Base-by-base conservation (phyloP, 2,329 filamentous ascomycete genomes). In the Gliomastix tumulicola region DNA sequence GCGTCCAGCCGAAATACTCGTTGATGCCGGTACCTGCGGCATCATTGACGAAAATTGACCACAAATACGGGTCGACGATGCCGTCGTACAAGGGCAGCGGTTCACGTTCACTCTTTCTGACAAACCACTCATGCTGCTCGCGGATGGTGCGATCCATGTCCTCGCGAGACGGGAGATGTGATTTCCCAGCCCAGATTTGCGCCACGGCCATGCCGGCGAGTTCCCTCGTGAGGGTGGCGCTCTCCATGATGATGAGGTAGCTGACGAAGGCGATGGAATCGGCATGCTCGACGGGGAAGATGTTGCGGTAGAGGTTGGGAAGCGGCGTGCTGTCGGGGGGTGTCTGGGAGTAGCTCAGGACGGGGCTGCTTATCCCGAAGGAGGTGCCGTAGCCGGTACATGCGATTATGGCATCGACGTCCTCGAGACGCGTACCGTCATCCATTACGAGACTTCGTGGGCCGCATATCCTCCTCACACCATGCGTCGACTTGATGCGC, bases 261-360 rank as follows among this genome's bases (percentile, higher is more conserved):
- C 57, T 56, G 22, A 65, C 49, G 33, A 65, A 56, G 0, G 60
- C 66, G 16, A 68, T 50, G 15, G 60, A 65, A 23, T 65, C 54
- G 9, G 60, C 55, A 27, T 61, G 50, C n/a, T 49, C 44, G 0
- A 60, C 49, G 4, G 63, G 60, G 46, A 68, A 66, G 6, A 67
- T 47, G 42, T 64, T 63, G 32, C 58, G 56, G 40, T 59, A 68
- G 3, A 68, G 47, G 6, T 56, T 41, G 5, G 57, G 53, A 4
- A 62, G 49, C 1, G 49, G 33, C 1, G 44, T 41, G 3, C 44
- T 31, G 7, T 43, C 37, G 5, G 44, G 43, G n/a, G 39, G 34
- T 7, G 44, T 28, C 6, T 36, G 21, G 6, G 33, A 36, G 13
- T 36, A 15, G 7, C 17, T 19, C 12, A 38, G 35, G 23, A 37